Base-by-base conservation (phyloP, 1,284 basidiomycete species). In the Apiotrichum mycotoxinovorans region DNA sequence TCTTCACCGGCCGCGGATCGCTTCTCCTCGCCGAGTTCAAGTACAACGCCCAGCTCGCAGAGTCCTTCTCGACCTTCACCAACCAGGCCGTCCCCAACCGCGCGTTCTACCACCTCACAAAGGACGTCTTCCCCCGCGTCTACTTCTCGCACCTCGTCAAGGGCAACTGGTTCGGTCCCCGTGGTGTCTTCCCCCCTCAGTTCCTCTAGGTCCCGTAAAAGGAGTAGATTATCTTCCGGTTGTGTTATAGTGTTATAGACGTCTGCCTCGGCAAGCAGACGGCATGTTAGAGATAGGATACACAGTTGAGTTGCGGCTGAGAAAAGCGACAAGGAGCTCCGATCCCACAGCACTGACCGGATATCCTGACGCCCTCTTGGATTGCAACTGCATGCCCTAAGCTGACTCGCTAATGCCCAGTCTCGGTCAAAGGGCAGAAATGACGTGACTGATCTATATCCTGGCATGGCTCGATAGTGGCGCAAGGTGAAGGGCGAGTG, bases 21-120 rank as follows among this genome's bases (percentile, higher is more conserved):
- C 80, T 97, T 54, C 84, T 97, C 82, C 81, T 96, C 57, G 88
- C 91, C 35, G 95, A 98, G 78, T 84, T 83, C 76, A 80, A 79
- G 74, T 98, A 98, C 75, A 91, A 88, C 30, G 77, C 85, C 9
- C 83, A 85, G 71, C 89, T 91, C 5, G 87, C 91, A 65, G 95
- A 98, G 79, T 85, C 89, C 0, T 96, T 96, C 70, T 78, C 83
- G 25, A 66, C 75, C 9, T 77, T 90, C 55, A 68, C 77, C 20
- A 84, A 94, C 72, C 92, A 95, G 78, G 76, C 80, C 45, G 83
- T 82, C 57, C 87, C 80, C 80, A 66, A 74, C 66, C 64, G 72
- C 56, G 67, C 85, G 2, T 96, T 90, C 82, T 98, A 94, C 79
- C 85, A 95, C 77, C 76, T 98, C 59, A 97, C 95, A 79, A 96